Conservation (phyloP, 345 rosid species). For the Capsella bursapastoris region DNA sequence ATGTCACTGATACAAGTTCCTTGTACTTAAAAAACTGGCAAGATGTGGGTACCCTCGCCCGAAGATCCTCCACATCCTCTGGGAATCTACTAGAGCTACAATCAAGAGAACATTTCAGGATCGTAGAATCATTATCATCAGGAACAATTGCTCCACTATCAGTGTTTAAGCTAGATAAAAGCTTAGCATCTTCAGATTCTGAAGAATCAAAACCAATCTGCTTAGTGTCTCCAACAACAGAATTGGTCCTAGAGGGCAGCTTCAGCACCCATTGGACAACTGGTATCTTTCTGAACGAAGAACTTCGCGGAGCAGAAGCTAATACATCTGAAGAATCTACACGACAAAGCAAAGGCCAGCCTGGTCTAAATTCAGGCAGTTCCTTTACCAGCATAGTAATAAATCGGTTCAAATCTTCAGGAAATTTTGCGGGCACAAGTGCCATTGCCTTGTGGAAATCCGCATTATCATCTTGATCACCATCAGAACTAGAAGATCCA, state of each 20-base stretch:
- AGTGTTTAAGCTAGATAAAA: slow-evolving; percentile 47
- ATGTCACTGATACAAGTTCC: slow-evolving; percentile 73
- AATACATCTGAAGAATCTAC: slow-evolving; percentile 43
- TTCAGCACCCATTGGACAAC: slow-evolving; percentile 72
- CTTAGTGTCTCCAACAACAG: slow-evolving; percentile 47
- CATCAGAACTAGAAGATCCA: slow-evolving; percentile 30
- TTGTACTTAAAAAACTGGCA: slow-evolving; percentile 77
- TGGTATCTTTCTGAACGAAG: slow-evolving; percentile 58
- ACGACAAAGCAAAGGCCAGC: slow-evolving; percentile 84
- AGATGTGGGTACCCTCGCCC: slow-evolving; percentile 67
- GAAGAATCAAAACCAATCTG: slow-evolving; percentile 35
- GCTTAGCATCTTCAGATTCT: slow-evolving; percentile 32
- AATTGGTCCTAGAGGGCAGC: slow-evolving; percentile 60
- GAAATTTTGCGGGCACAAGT: slow-evolving; percentile 51
- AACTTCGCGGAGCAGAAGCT: slow-evolving; percentile 43
- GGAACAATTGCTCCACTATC: slow-evolving; percentile 50
- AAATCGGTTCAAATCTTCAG: slow-evolving; percentile 48
- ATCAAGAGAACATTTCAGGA: slow-evolving; percentile 42
- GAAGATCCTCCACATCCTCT: slow-evolving; percentile 59
- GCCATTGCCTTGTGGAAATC: slow-evolving; percentile 55
- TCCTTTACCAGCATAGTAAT: slow-evolving; percentile 50
- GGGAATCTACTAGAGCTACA: slow-evolving; percentile 47
- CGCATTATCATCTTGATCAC: slow-evolving; percentile 43
- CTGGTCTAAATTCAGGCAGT: slow-evolving; percentile 69
- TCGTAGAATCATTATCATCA: slow-evolving; percentile 43